Conservation (phyloP, 1,284 basidiomycete genomes). For the Ganoderma sp. region DNA sequence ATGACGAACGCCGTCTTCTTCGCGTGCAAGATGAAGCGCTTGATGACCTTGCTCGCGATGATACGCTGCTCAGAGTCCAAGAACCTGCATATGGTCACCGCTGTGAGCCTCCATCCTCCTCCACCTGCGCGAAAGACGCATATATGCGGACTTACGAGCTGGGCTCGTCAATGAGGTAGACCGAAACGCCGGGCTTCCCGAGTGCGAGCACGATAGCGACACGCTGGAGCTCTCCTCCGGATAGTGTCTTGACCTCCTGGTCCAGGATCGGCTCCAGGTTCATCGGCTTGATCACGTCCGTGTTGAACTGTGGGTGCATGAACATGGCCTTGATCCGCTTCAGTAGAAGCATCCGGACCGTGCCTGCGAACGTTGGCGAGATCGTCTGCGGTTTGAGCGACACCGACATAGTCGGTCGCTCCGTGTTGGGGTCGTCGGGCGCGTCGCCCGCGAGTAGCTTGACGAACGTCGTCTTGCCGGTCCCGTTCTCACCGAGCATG, state of each 20-base stretch:
- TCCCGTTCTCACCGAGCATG: slow-evolving; percentile 97
- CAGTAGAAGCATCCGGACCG: slow-evolving; percentile 89
- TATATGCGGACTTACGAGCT: slow-evolving; percentile 54
- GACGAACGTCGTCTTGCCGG: slow-evolving; percentile 97
- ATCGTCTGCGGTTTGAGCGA: slow-evolving; percentile 97
- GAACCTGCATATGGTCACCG: slow-evolving; percentile 61
- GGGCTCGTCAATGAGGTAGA: slow-evolving; percentile 90
- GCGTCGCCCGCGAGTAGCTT: slow-evolving; percentile 88
- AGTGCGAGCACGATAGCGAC: slow-evolving; percentile 93
- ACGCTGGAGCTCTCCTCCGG: slow-evolving; percentile 95
- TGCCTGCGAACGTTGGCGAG: slow-evolving; percentile 93
- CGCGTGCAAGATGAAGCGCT: slow-evolving; percentile 91
- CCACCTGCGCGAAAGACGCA: slow-evolving; percentile 2
- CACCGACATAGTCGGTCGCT: slow-evolving; percentile 81
- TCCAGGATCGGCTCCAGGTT: slow-evolving; percentile 91
- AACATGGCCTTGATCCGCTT: slow-evolving; percentile 94
- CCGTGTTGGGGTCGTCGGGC: slow-evolving; percentile 87
- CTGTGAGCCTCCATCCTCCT: slow-evolving; percentile 4
- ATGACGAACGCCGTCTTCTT: slow-evolving; percentile 98
- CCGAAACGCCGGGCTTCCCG: slow-evolving; percentile 80
- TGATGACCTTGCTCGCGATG: slow-evolving; percentile 95
- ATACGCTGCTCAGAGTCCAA: slow-evolving; percentile 99
- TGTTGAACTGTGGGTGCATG: slow-evolving; percentile 98
- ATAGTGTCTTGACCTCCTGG: slow-evolving; percentile 94
- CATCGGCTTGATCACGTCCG: slow-evolving; percentile 97